Conservation (phyloP, 495 filamentous ascomycete genomes). For the Penicillium steckii region DNA sequence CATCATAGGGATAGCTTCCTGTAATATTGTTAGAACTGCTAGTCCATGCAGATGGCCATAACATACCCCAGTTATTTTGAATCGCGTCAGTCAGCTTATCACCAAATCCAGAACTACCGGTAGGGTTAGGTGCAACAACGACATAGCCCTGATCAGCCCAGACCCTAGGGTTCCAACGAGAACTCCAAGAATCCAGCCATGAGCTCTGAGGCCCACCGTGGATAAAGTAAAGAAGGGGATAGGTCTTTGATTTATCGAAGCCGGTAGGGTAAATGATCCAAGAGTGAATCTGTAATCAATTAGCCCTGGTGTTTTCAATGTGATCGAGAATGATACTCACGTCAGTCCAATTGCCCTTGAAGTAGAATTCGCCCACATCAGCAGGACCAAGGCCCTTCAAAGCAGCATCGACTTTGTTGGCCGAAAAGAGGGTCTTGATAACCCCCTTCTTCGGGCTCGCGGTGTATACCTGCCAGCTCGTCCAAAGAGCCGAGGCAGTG, state of each 20-base stretch:
- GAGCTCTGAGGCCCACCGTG: slow-evolving; percentile 54
- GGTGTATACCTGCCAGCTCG: slow-evolving; percentile 35
- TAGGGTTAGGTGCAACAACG: slow-evolving; percentile 53
- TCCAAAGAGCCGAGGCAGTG: slow-evolving; percentile 32
- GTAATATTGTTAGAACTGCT: not conserved
- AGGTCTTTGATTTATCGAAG: slow-evolving; percentile 46
- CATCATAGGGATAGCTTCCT: slow-evolving; percentile 52
- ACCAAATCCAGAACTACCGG: slow-evolving; percentile 51
- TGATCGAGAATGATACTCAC: slow-evolving; percentile 13
- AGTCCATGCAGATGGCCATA: not conserved
- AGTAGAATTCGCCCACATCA: slow-evolving; percentile 41
- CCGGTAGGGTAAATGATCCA: slow-evolving; percentile 46
- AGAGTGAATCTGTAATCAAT: slow-evolving; percentile 41
- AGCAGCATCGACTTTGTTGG: slow-evolving; percentile 37
- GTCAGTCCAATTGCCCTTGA: slow-evolving; percentile 35
- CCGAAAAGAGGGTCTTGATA: slow-evolving; percentile 26
- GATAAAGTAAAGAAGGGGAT: slow-evolving; percentile 50
- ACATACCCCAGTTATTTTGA: slow-evolving; percentile 46
- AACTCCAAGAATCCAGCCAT: slow-evolving; percentile 50
- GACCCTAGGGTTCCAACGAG: slow-evolving; percentile 50
- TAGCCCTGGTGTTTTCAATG: not conserved
- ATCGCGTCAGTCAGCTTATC: slow-evolving; percentile 48
- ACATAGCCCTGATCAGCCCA: slow-evolving; percentile 59
- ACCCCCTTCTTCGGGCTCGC: slow-evolving; percentile 25
- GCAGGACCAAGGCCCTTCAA: slow-evolving; percentile 26